Conservation (phyloP, 192 early-diverging fungal genomes). For the Coemansia sp. region DNA sequence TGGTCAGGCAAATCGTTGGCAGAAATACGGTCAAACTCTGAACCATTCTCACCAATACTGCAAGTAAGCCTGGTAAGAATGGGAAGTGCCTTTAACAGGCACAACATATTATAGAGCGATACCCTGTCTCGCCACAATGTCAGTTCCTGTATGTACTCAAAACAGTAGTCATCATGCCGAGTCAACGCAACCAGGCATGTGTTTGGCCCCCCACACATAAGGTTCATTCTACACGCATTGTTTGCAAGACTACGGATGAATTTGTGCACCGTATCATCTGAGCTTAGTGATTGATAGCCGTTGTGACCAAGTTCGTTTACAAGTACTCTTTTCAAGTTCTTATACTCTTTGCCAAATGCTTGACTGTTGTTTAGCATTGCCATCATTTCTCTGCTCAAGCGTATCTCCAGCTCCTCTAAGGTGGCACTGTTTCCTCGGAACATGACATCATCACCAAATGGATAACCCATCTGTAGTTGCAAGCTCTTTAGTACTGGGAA, state of each 20-base stretch:
- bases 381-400: background rate
- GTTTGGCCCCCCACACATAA: too few species aligned
- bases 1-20: background rate
- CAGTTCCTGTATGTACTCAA: background rate
- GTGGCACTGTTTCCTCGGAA: constrained; percentile 14
- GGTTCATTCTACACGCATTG: too few species aligned
- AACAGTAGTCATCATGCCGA: background rate
- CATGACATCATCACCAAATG: constrained; percentile 13
- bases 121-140: background rate
- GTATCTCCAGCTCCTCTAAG: background rate
- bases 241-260: background rate
- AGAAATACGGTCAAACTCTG: background rate
- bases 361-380: background rate
- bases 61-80: background rate
- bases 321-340: background rate
- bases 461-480: background rate
- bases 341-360: background rate
- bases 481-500: constrained; percentile 6
- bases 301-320: background rate
- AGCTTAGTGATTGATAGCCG: background rate
- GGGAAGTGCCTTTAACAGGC: background rate
- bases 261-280: background rate
- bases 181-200: background rate
- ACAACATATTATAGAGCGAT: constrained; percentile 1
- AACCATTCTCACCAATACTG: background rate